phyloP scores from a whole-genome alignment of 352 stramenopile species.

The Phytophthora foliorum region DNA sequence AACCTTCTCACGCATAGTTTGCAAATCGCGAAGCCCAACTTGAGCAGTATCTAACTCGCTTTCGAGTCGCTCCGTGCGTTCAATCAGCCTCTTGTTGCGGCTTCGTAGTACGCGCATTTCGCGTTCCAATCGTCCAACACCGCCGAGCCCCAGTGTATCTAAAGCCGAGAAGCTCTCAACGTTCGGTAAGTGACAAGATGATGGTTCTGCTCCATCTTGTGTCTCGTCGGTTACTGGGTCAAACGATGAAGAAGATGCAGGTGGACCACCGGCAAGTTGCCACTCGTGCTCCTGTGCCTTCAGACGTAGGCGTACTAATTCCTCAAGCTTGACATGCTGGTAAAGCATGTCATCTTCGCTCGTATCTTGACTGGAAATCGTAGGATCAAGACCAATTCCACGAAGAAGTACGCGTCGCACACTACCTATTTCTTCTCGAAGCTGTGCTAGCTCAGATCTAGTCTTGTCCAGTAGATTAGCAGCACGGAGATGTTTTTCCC shows the following conservation, averaged over 20 bases:
- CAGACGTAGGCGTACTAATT: constrained; percentile 76
- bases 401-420: constrained; percentile 62
- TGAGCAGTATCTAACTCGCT: constrained; percentile 60
- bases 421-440: constrained; percentile 63
- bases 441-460: constrained; percentile 50
- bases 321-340: constrained; percentile 73
- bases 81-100: constrained; percentile 75
- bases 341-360: constrained; percentile 66
- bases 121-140: constrained; percentile 68
- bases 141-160: constrained; percentile 61
- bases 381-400: constrained; percentile 58
- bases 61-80: constrained; percentile 61
- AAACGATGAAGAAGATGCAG: constrained; percentile 3
- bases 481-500: constrained; percentile 72
- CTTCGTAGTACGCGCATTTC: constrained; percentile 76
- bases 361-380: constrained; percentile 32
- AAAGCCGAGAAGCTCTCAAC: constrained; percentile 72
- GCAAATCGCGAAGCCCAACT: constrained; percentile 61
- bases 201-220: constrained; percentile 15
- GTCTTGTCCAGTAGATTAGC: constrained; percentile 53
- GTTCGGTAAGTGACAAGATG: constrained; percentile 58
- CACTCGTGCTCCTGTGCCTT: constrained; percentile 74
- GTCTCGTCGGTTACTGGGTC: constrained; percentile 22
- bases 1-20: constrained; percentile 78
- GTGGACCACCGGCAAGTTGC: constrained; percentile 45